Evolutionary conservation across 495 filamentous ascomycete species (phyloP), one percentile per base, ranked within the genome.

Genomic region (Podospora pseudopauciseta): DNA sequence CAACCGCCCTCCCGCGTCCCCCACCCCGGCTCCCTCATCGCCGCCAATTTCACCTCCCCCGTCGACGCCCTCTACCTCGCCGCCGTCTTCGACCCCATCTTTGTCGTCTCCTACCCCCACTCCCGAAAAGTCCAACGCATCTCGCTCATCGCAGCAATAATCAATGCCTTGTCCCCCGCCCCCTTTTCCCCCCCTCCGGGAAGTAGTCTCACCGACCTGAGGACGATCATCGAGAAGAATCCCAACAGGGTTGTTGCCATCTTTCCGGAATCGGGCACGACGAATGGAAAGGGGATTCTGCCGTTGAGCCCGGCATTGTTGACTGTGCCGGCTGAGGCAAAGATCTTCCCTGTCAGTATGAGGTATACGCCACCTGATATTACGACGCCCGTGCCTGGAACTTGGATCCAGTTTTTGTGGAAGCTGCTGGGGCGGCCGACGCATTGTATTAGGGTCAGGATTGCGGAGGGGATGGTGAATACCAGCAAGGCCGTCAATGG

Each of bases 41-140:
- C 94, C 56, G 91, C 90, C 60, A 93, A 92, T 61, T 93, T 91
- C 75, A 97, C 93, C 32, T 94, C 91, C 0, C 95, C 95, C 2
- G 87, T 99, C 74, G 95, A 99, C 76, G 90, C 92, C 4, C 80
- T 99, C 44, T 98, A 98, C 77, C 88, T 99, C n/a, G 92, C 94
- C 59, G 93, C 93, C 34, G 92, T 99, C 73, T 99, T 97, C 81
- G 92, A 96, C 78, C 94, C 94, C 20, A 84, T 99, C 76, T 98
- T 99, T 80, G 94, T 92, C 44, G 84, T 88, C 19, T 90, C 87
- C 11, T 96, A 92, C 76, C 92, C 93, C 0, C 79, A 82, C 69
- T 89, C 87, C 0, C 86, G 86, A 39, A 86, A 88, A 55, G 91
- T 98, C 30, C 87, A 90, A 65, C 88, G 81, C 53, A 86, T 98